Evolutionary conservation across 805 yeast species (phyloP).

Genomic region (Starmerella potacharoeniae): DNA sequence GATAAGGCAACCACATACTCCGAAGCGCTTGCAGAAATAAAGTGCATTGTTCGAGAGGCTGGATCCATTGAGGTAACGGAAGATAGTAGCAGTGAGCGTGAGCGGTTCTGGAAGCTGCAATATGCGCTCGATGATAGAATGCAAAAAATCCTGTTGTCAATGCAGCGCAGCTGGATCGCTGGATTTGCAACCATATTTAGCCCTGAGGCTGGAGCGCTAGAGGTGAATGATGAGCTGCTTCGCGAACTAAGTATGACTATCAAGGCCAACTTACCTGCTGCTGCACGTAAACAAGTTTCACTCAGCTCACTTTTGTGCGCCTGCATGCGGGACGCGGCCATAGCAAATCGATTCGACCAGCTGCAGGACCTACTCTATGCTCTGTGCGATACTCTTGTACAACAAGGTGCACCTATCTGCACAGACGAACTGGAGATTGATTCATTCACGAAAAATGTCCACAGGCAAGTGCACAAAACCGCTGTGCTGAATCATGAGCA

Average conservation of each 20-base stretch:
- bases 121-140: constrained; percentile 49
- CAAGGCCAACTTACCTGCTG: constrained; percentile 36
- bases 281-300: not conserved
- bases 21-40: not conserved
- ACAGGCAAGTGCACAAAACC: constrained; percentile 35
- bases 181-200: constrained; percentile 60
- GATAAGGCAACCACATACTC: not conserved
- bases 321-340: not conserved
- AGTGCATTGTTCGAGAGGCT: not conserved
- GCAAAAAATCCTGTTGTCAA: constrained; percentile 39
- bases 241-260: not conserved
- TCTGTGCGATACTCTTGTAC: constrained; percentile 37
- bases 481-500: not conserved
- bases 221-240: constrained; percentile 30
- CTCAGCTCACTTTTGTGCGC: not conserved
- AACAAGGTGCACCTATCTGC: constrained; percentile 53
- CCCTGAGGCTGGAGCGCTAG: constrained; percentile 27
- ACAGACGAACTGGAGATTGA: constrained; percentile 57
- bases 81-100: constrained; percentile 13
- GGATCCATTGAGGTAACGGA: not conserved
- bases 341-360: constrained; percentile 31
- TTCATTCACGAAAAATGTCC: constrained; percentile 41
- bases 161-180: constrained; percentile 64
- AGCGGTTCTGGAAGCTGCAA: constrained; percentile 69
- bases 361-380: constrained; percentile 35